Percentiles rank a stretch among this genome's conserved stretches.
These are phyloP conservation scores for Eucalyptus pauciflora DNA, from an alignment of 345 rosid genomes.

Conservation along the genomic window DNA sequence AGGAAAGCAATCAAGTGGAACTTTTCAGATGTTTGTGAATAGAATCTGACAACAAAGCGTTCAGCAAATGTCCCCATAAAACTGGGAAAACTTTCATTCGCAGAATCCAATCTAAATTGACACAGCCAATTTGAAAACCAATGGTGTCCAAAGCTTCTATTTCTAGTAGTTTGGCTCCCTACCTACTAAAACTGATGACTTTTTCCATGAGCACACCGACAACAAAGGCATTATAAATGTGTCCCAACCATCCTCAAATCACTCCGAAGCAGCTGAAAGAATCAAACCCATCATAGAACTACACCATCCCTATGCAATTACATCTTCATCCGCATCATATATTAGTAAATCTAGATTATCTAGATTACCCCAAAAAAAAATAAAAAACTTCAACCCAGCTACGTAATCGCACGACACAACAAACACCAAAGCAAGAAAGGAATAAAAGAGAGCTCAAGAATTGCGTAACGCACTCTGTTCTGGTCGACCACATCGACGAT, in stretches of 20 bases:
- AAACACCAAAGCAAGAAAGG: background rate
- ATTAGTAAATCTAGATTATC: background rate
- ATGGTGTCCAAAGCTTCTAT: background rate
- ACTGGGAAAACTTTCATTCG: background rate
- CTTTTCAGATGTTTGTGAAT: background rate
- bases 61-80: background rate
- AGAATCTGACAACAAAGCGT: background rate
- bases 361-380: background rate
- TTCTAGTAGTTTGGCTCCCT: background rate
- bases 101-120: background rate
- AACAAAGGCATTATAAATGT: background rate
- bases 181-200: background rate
- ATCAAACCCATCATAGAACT: background rate
- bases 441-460: background rate
- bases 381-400: background rate
- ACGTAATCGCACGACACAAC: background rate
- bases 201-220: background rate
- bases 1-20: background rate
- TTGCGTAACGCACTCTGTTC: slow-evolving; percentile 36
- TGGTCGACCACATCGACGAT: slow-evolving; percentile 90
- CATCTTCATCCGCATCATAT: background rate
- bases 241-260: background rate
- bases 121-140: background rate
- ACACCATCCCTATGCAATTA: background rate
- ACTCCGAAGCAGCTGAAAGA: background rate